A percentile compares a stretch with the other conserved stretches of the same genome.
Conservation (phyloP, 805 yeast species). For the Diddensiella santjacobensis region DNA sequence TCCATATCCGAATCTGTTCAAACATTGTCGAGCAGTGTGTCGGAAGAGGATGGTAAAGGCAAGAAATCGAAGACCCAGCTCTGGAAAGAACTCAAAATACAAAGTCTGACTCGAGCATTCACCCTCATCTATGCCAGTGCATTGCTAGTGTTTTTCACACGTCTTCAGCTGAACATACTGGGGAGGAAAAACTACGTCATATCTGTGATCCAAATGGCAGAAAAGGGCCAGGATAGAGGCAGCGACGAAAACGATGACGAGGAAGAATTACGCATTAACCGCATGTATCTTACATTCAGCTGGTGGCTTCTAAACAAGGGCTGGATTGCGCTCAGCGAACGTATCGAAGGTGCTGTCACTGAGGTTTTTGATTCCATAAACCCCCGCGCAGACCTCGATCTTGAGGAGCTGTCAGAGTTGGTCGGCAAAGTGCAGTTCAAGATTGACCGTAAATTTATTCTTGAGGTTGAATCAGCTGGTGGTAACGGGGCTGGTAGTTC, state of each 20-base stretch:
- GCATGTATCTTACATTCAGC: constrained; percentile 77
- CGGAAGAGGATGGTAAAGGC: constrained; percentile 13
- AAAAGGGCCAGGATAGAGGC: constrained; percentile 27
- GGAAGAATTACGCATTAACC: constrained; percentile 45
- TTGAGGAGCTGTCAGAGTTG: constrained; percentile 51
- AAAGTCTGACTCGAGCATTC: constrained; percentile 68
- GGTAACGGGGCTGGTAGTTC: constrained; percentile 12
- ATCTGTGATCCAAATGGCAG: constrained; percentile 69
- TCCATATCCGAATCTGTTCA: constrained; percentile 12
- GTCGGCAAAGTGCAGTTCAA: constrained; percentile 34
- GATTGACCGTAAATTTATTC: constrained; percentile 30
- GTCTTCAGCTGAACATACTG: constrained; percentile 81
- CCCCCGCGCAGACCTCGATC: constrained; percentile 67
- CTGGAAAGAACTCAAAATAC: constrained; percentile 78
- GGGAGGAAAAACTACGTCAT: constrained; percentile 84
- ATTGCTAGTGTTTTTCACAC: constrained; percentile 68
- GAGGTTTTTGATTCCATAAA: constrained; percentile 58
- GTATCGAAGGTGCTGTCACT: constrained; percentile 54
- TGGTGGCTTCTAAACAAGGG: constrained; percentile 96
- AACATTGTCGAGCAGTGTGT: constrained; percentile 15
- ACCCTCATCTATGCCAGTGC: constrained; percentile 67
- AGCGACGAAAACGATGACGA: constrained; percentile 31
- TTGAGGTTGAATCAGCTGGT: constrained; percentile 12
- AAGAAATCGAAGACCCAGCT: constrained; percentile 57
- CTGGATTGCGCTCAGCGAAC: constrained; percentile 55